Base-by-base conservation (phyloP, 495 filamentous ascomycete genomes). In the Amniculicola lignicola region DNA sequence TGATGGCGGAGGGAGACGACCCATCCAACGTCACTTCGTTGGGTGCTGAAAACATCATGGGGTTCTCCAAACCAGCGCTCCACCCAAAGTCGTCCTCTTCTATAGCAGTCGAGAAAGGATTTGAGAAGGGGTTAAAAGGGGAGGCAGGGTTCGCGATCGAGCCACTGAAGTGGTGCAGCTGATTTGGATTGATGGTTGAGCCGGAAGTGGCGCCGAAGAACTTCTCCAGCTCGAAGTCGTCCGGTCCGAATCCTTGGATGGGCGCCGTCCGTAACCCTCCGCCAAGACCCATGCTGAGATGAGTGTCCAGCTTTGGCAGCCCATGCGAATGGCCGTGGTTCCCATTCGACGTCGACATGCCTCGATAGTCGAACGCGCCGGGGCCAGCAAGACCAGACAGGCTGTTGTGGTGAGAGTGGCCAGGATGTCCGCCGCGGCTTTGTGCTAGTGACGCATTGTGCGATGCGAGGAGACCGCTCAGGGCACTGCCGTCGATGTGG, bases 1-100 rank as follows among this genome's bases (percentile, higher is more conserved):
- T 95, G 64, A 96, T 90, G 19, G 87, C 92, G 7, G 91, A 96
- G 6, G 93, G 93, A 4, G 94, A 97, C 10, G 93, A 96, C 35
- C 87, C 89, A 59, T 95, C 93, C 44, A 96, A 79, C 7, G 84
- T 88, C 51, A 83, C 86, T 59, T 95, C 90, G 55, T 84, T 82
- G 21, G 70, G 70, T 44, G 79, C 82, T 53, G 81, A 77, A 69
- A 90, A 82, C 19, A 82, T 81, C 77, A 92, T 80, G 22, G 83
- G 78, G 54, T 86, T 79, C 43, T 92, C 90, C 67, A 90, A 90
- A 24, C 84, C 83, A 46, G 83, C 83, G 73, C 94, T 80, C 93
- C 93, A 97, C 57, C 88, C 85, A 61, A 91, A 92, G 51, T 78
- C 77, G 18, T 95, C 90, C 23, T 90, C 89, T 29, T 91, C 75